Base-by-base conservation (phyloP, 2,329 filamentous ascomycete species). In the Rugonectria rugulosa region DNA sequence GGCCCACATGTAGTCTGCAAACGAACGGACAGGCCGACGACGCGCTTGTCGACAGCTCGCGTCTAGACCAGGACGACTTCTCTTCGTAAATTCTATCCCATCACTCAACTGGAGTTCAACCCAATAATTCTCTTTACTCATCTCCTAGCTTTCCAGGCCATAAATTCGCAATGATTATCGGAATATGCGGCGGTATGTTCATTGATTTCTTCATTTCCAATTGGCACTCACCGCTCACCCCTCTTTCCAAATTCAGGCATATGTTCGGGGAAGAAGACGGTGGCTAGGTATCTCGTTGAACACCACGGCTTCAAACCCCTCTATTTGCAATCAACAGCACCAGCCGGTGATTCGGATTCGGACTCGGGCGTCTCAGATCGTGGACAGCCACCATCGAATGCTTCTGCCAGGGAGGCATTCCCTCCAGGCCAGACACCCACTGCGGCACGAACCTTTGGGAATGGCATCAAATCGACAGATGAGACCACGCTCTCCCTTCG, bases 191-290 rank as follows among this genome's bases (percentile, higher is more conserved):
- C 69, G 87, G 88, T 89, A 80, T 70, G 75, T 60, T 19, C 29
- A 21, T 27, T 21, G 20, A 57, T 53, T 42, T 49, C 40, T 42
- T 41, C 11, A 5, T 24, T 41, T n/a, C 32, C 37, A 36, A 41
- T 29, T 38, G 31, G 12, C 20, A 48, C 49, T 40, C 14, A 20
- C 52, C 10, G 14, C 29, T 43, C 21, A 48, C 42, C 5, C 44
- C 61, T 63, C 51, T 61, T 53, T 46, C 19, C 42, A 36, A 19
- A 15, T 17, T 20, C 69, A 95, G 93, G 91, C 69, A 94, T 97
- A 68, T 98, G 93, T 78, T 88, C 94, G 43, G 95, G 95, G 68
- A 98, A 97, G 78, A 88, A 87, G 71, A 91, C 92, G 9, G 91
- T 98, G 62, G 92, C 92, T 54, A 85, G 91, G 50, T 97, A 96